Evolutionary conservation across 768 basidiomycete genomes (phyloP).

Genomic region (Calvatia gigantea): DNA sequence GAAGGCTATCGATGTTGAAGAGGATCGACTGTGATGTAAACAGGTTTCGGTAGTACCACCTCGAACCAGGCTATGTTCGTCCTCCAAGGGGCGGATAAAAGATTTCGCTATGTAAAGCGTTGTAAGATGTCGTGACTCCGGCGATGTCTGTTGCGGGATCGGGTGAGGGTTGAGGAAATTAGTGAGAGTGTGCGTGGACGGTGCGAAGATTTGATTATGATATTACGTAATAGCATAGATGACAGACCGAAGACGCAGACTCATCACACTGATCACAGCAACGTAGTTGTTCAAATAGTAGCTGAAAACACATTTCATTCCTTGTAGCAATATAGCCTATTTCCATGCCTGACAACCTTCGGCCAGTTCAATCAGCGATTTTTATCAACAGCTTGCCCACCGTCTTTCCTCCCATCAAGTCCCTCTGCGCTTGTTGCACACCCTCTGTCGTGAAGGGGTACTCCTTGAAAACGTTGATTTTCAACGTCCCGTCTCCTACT

Average conservation of each 20-base stretch:
- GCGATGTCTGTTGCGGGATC: background rate
- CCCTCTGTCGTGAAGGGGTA: conserved; percentile 86
- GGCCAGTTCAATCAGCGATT: conserved; percentile 31
- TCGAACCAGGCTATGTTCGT: background rate
- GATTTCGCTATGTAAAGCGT: background rate
- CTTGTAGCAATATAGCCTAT: background rate
- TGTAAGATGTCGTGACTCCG: background rate
- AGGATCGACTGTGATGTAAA: background rate
- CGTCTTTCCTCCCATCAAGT: conserved; percentile 74
- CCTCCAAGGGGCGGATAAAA: background rate
- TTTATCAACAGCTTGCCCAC: conserved; percentile 86
- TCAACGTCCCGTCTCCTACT: conserved; percentile 55
- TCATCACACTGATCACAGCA: background rate
- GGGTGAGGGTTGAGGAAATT: background rate
- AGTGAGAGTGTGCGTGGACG: background rate
- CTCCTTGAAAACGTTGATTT: conserved; percentile 66
- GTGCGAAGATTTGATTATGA: background rate
- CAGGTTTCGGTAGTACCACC: background rate
- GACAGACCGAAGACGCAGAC: background rate
- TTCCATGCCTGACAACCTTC: background rate
- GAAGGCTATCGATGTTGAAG: conserved; percentile 7
- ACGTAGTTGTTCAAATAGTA: background rate
- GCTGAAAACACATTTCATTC: background rate
- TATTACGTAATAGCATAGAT: conserved; percentile 2
- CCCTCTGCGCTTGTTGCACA: conserved; percentile 69